A percentile compares a stretch with the other conserved stretches of the same genome.
Evolutionary conservation across 75 land plant species (phyloP).

Genomic region (Pseudotsuga menziesii): DNA sequence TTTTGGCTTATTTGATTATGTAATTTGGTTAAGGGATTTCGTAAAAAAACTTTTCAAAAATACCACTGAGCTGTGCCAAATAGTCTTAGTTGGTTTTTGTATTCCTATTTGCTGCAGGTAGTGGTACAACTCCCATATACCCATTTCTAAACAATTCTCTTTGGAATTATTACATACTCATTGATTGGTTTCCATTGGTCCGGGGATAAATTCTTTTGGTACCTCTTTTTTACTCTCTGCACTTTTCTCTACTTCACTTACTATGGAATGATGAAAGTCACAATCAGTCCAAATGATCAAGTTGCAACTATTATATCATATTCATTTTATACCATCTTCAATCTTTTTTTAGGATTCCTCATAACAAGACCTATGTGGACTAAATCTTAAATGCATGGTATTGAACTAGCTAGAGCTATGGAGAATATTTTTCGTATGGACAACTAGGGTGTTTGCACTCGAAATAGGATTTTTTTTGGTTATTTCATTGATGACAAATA

Average conservation of each 20-base stretch:
- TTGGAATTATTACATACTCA: conserved; percentile 46
- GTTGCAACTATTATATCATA: conserved; percentile 54
- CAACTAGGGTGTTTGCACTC: background rate
- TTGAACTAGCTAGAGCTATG: too few species aligned
- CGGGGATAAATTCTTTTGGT: conserved; percentile 51
- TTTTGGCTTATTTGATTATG: too few species aligned
- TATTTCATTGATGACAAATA: conserved; percentile 3
- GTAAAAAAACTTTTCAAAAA: too few species aligned
- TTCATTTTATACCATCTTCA: conserved; percentile 45
- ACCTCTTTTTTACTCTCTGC: conserved; percentile 44
- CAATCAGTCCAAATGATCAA: conserved; percentile 46
- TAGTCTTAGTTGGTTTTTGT: too few species aligned
- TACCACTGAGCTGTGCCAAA: too few species aligned
- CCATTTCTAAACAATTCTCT: conserved; percentile 34
- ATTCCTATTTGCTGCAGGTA: conserved; percentile 30
- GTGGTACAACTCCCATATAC: conserved; percentile 51
- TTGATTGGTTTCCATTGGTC: conserved; percentile 49
- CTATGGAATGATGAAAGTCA: conserved; percentile 61
- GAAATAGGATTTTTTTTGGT: background rate
- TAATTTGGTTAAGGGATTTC: too few species aligned
- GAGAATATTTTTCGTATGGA: too few species aligned
- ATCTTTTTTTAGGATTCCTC: conserved; percentile 69
- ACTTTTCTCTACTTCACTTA: conserved; percentile 61
- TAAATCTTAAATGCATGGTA: background rate
- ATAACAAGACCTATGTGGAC: conserved; percentile 53